A percentile compares a stretch with the other conserved stretches of the same genome.
Conservation (phyloP, 1,139 yeast species). For the Citeromyces siamensis region DNA sequence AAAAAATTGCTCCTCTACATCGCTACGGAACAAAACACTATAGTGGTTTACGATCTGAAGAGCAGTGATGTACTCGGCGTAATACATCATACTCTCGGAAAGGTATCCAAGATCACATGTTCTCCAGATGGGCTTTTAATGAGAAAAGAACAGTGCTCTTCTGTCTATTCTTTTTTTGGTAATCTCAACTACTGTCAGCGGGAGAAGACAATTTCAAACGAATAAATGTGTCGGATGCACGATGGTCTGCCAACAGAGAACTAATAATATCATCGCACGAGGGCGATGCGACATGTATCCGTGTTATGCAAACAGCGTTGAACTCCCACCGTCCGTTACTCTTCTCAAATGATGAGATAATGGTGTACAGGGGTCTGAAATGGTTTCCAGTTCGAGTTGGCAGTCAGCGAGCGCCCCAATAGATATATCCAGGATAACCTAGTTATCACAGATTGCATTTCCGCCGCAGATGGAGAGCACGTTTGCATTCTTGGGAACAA, state of each 20-base stretch:
- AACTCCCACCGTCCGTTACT: constrained; percentile 19
- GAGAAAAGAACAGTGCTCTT: background rate
- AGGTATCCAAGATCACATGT: background rate
- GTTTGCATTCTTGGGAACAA: constrained; percentile 22
- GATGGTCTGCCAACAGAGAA: background rate
- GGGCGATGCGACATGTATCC: constrained; percentile 6
- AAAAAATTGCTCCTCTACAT: constrained; percentile 16
- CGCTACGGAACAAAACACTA: constrained; percentile 17
- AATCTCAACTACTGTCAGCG: background rate
- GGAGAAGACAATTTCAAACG: background rate
- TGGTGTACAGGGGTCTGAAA: constrained; percentile 19
- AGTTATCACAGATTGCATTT: constrained; percentile 16
- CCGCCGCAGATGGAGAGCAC: constrained; percentile 22
- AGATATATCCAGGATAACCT: constrained; percentile 15
- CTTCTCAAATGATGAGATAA: constrained; percentile 13
- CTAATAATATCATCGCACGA: constrained; percentile 2
- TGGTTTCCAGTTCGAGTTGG: constrained; percentile 19
- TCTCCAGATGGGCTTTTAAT: background rate
- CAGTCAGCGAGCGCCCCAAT: constrained; percentile 16
- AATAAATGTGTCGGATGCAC: background rate
- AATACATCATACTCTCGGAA: background rate
- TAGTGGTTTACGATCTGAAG: constrained; percentile 11
- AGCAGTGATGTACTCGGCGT: background rate
- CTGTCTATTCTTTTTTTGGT: background rate
- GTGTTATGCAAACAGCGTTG: constrained; percentile 13